Evolutionary conservation across 1,284 basidiomycete genomes (phyloP), one percentile per base, ranked within the genome.

Genomic region (Fomitopsis palustris): DNA sequence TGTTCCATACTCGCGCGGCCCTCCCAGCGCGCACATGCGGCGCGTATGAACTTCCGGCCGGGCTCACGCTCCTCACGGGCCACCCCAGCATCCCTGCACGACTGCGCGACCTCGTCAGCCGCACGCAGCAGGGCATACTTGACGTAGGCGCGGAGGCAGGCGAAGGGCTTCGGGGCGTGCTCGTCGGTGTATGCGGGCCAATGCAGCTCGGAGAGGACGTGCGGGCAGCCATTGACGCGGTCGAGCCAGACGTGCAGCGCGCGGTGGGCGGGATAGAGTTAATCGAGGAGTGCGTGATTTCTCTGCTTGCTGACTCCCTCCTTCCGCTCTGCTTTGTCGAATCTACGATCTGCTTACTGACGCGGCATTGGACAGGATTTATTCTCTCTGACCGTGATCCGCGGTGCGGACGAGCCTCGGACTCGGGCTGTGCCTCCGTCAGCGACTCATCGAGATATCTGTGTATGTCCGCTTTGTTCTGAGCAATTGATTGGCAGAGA

Each of bases 231-330:
- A 82, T 88, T 55, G 74, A 77, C 7, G 69, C 65, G 8, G 73
- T 88, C 35, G 82, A 84, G 58, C 69, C 74, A 4, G 63, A 72
- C 25, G 72, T 79, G 62, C 78, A 84, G 68, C 78, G 78, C 64
- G 79, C 81, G 16, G 79, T 88, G n/a, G 88, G 89, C 12, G 89
- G 89, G 6, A 78, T 92, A 39, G 86, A 91, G 70, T 67, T 90
- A 9, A 81, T 85, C 66, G 85, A 89, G 70, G 90, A 92, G 87
- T 83, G 49, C 58, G 72, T 72, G 1, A n/a, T n/a, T n/a, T n/a
- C n/a, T n/a, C n/a, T n/a, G n/a, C n/a, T n/a, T n/a, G n/a, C n/a
- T n/a, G n/a, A n/a, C n/a, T n/a, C n/a, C n/a, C n/a, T n/a, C n/a
- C n/a, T n/a, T n/a, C n/a, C n/a, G n/a, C 41, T 17, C 31, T 29